phyloP scores from a whole-genome alignment of 2,329 filamentous ascomycete species.

The Aplosporella prunicola region DNA sequence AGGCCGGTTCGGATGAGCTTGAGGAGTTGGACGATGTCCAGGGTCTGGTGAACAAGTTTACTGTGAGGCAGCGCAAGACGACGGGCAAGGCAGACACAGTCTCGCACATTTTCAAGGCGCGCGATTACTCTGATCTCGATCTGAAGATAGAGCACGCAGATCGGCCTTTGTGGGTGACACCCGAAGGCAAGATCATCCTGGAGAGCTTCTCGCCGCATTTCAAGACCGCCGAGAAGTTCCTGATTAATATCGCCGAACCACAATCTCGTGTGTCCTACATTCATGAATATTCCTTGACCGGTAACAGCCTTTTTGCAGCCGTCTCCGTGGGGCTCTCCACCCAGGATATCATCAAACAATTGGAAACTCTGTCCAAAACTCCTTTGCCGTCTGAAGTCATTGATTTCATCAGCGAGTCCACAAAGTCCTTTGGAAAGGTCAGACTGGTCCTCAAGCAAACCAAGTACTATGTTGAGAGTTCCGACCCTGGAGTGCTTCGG shows the following conservation, averaged over 20 bases:
- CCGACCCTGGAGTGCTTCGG: conserved; percentile 77
- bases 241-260: conserved; percentile 93
- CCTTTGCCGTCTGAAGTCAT: conserved; percentile 72
- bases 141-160: conserved; percentile 85
- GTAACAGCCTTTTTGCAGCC: conserved; percentile 89
- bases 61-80: conserved; percentile 31
- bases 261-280: conserved; percentile 81
- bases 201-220: conserved; percentile 90
- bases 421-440: conserved; percentile 87
- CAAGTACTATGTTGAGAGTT: conserved; percentile 87
- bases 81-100: conserved; percentile 37
- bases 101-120: conserved; percentile 47
- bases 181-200: conserved; percentile 75
- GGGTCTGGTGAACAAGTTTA: conserved; percentile 37
- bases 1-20: conserved; percentile 39
- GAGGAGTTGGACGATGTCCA: conserved; percentile 32
- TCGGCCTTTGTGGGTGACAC: conserved; percentile 89
- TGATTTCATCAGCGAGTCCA: conserved; percentile 71
- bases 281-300: conserved; percentile 87
- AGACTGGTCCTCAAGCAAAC: conserved; percentile 93
- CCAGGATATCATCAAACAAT: conserved; percentile 77
- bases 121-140: conserved; percentile 72
- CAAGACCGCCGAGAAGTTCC: conserved; percentile 80
- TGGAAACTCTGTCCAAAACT: conserved; percentile 84
- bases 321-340: conserved; percentile 89